Base-by-base conservation (phyloP, 345 rosid genomes). In the Eucalyptus sp. region DNA sequence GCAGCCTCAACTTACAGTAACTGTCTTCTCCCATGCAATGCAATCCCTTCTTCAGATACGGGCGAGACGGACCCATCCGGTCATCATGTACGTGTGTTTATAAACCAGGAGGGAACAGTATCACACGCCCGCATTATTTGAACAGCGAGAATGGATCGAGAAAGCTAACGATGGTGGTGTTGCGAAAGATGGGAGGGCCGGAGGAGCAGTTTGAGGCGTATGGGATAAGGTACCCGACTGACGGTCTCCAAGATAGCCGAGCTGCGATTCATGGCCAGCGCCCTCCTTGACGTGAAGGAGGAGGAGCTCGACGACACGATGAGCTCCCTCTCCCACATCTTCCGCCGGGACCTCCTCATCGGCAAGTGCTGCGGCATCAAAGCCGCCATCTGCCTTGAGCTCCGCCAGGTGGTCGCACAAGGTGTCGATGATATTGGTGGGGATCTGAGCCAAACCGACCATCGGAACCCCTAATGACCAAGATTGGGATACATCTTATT, bases 221-320 rank as follows among this genome's bases (percentile, higher is more conserved):
- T 71, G 99, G 98, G 10, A 91, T 97, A 50, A 92, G 99, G 86
- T 95, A 94, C 89, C 94, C 91, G 93, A 97, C 62, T 91, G 93
- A 97, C 99, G 50, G 96, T 96, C 17, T 95, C 97, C 43, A 96
- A 95, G 92, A 96, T 96, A 87, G 98, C 99, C 1, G 98, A 97
- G 95, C 91, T 96, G 52, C 98, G 98, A 51, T 96, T 97, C 90
- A 96, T 98, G 29, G 98, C 93, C 50, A 97, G 93, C 88, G 96
- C 99, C 33, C 95, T 96, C 8, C 86, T 97, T 86, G 95, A 94
- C 86, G 96, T 97, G 98, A 95, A 89, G 87, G 99, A 97, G n/a
- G 99, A 96, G 89, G 99, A 97, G 94, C 94, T 97, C 8, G 96
- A 96, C 5, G 98, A 97, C 88, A 96, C 96, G 99, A 97, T 96